Evolutionary conservation across 257 asterid genomes (phyloP), one percentile per base, ranked within the genome.

Genomic region (Vinca minor): DNA sequence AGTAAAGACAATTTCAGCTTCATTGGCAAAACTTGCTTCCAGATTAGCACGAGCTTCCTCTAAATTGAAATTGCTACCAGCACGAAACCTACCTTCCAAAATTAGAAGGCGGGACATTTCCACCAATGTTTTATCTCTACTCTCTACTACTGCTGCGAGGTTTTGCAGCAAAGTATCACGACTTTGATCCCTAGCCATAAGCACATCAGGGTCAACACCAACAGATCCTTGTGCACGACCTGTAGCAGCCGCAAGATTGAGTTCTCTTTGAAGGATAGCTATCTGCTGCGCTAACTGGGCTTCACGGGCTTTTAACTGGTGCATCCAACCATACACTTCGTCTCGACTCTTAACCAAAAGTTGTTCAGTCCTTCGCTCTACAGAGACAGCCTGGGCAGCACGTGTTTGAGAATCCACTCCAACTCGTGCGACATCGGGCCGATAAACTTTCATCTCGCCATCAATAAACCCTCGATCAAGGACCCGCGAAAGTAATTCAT

Each of bases 11-110:
- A 93, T 85, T 77, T 93, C 99, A 39, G 99, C 99, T 72, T 93
- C 99, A 62, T 93, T 93, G 57, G 99, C 99, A 72, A 93, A 93
- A 82, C 99, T 93, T 32, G 99, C 99, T 77, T 93, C 99, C 69
- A 93, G 80, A 78, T 76, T 89, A 9, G 94, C 85, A 66, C 99
- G 99, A 63, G 99, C 99, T 73, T 93, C 97, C 79, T 93, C 99
- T 78, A 87, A 10, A 71, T 87, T 87, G 62, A 93, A 93, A 78
- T 79, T 87, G 84, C 81, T 67, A 45, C 86, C 87, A 53, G 80
- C 73, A 55, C 96, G 95, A 72, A 89, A 89, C 75, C 83, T 83
- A 49, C 94, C 79, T 77, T 93, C 97, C 79, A 93, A 76, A 67
- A 93, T 93, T 48, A 79, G 75, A 71, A 93, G 86, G 44, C 99